Base-by-base conservation (phyloP, 192 early-diverging fungal species). In the Coemansia brasiliensis region DNA sequence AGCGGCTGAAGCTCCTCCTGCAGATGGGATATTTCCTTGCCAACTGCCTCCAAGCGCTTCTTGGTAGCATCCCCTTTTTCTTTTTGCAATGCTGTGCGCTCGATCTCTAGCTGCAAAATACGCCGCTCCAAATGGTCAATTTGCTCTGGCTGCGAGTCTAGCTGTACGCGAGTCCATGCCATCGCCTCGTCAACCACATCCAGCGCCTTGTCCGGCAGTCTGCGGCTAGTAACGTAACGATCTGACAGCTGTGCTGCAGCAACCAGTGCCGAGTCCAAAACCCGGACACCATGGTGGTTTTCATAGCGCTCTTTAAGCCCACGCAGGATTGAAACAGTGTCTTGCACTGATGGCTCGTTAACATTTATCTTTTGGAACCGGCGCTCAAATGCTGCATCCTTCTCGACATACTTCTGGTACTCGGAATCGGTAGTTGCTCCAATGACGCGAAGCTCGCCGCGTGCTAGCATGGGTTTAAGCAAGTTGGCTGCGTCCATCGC, bases 401-500 rank as follows among this genome's bases (percentile, higher is more conserved):
- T 92, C 54, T 92, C 90, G 5, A 99, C 87, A 55, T 94, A 85
- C 66, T 95, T 89, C 55, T 92, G 90, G 79, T 97, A 99, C 82
- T 99, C 97, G 52, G 83, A 85, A 13, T 97, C 74, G 4, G 97
- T 99, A 15, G 97, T 99, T 1, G 95, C 95, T 45, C 97, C 97
- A 72, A 98, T 96, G 46, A 94, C 86, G 5, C 93, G 86, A 26
- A 99, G 85, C 60, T 96, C 94, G 24, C 97, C 97, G 57, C 97
- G 88, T 4, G 97, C 95, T 8, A 99, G 84, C 94, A 97, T 96
- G 8, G 97, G 97, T 73, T 97, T 98, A 43, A 99, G 80, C 51
- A 99, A 59, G 68, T 99, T 99, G 39, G 97, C 95, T 0, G 94
- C 94, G 64, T 99, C 95, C 89, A 97, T 92, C 32, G 89, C 81